phyloP scores from a whole-genome alignment of 2,329 filamentous ascomycete species.

The Colletotrichum chrysophilum region DNA sequence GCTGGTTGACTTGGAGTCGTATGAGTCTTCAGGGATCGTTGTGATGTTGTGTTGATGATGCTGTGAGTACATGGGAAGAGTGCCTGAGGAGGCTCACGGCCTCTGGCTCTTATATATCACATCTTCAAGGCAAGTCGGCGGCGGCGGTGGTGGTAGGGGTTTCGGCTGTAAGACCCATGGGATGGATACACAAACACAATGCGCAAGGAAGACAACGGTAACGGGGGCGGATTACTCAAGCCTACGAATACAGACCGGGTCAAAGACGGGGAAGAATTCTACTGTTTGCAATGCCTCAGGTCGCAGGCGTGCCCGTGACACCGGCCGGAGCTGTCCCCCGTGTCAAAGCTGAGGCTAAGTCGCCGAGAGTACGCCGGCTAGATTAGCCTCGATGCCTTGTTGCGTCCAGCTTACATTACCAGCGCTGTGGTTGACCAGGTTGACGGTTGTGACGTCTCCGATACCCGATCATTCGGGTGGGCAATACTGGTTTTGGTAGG shows the following conservation, averaged over 20 bases:
- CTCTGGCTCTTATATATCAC: constrained; percentile 11
- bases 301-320: not conserved
- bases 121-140: not conserved
- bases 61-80: not conserved
- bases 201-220: not conserved
- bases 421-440: not conserved
- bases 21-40: not conserved
- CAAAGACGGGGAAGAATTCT: not conserved
- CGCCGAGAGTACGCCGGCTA: constrained; percentile 1
- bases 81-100: constrained; percentile 7
- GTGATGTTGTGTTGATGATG: not conserved
- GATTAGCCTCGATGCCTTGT: not conserved
- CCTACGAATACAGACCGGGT: constrained; percentile 21
- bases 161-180: not conserved
- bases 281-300: not conserved
- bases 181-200: not conserved
- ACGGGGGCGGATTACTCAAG: not conserved
- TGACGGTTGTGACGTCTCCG: not conserved
- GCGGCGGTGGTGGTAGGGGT: not conserved
- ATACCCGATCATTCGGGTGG: not conserved
- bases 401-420: not conserved
- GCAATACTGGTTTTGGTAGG: not conserved
- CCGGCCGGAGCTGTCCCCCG: not conserved
- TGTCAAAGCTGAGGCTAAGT: not conserved
- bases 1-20: not conserved